Percentiles rank a stretch among this genome's conserved stretches.
These are phyloP conservation scores for Talaromyces nanjingensis DNA, from an alignment of 495 filamentous ascomycete species.

Conservation along the genomic window DNA sequence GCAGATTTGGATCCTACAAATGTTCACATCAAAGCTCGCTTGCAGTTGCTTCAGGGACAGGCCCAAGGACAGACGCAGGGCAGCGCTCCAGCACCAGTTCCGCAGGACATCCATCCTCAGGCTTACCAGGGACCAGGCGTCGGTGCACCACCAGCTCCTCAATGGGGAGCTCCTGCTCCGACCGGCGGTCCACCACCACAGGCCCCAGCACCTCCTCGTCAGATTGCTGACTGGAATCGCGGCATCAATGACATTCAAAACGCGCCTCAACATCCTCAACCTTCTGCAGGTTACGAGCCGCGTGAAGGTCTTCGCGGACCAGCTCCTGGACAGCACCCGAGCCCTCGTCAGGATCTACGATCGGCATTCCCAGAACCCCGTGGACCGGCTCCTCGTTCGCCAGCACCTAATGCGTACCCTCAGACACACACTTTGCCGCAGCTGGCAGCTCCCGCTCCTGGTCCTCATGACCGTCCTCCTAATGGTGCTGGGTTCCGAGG, in stretches of 20 bases:
- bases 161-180: constrained; percentile 70
- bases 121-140: constrained; percentile 71
- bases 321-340: constrained; percentile 58
- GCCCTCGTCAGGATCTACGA: constrained; percentile 65
- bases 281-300: constrained; percentile 70
- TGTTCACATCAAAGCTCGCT: constrained; percentile 89
- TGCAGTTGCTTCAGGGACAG: constrained; percentile 79
- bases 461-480: constrained; percentile 42
- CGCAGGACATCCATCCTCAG: constrained; percentile 81
- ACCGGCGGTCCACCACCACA: constrained; percentile 56
- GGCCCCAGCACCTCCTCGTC: constrained; percentile 54
- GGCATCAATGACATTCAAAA: constrained; percentile 70
- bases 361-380: constrained; percentile 65
- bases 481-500: constrained; percentile 48
- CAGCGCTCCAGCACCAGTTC: constrained; percentile 63
- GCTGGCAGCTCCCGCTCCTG: constrained; percentile 47
- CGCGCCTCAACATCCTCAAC: constrained; percentile 56
- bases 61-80: constrained; percentile 61
- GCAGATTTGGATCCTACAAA: constrained; percentile 91
- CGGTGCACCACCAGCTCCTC: constrained; percentile 68
- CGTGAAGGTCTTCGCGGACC: constrained; percentile 61
- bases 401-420: constrained; percentile 56
- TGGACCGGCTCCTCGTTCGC: constrained; percentile 55
- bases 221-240: constrained; percentile 63
- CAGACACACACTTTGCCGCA: constrained; percentile 54